Conservation (phyloP, 1,139 yeast genomes). For the Geotrichum aggregatum region DNA sequence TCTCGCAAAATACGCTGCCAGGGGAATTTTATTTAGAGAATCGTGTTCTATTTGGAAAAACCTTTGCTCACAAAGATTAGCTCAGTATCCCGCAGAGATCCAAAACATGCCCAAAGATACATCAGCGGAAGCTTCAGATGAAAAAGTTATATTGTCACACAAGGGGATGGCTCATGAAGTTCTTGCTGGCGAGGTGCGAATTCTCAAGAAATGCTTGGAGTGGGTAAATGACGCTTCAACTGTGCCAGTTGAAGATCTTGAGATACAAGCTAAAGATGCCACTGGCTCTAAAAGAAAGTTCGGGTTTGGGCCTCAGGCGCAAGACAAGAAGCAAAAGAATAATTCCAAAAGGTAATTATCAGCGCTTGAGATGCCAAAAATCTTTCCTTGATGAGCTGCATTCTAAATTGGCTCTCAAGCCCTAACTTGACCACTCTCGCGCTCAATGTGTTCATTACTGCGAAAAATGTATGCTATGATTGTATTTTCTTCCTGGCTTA, state of each 20-base stretch:
- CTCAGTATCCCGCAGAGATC: constrained; percentile 24
- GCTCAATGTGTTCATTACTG: too few relatives aligned
- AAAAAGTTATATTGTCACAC: constrained; percentile 25
- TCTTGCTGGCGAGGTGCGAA: constrained; percentile 29
- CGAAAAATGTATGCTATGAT: too few relatives aligned
- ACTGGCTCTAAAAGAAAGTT: constrained; percentile 1
- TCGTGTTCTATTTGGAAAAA: constrained; percentile 24
- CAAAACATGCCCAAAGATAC: constrained; percentile 16
- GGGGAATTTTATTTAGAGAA: constrained; percentile 25
- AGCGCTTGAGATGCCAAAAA: too few relatives aligned
- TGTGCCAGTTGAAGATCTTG: not conserved
- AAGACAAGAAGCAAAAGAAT: not conserved
- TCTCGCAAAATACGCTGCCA: constrained; percentile 24
- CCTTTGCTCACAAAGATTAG: constrained; percentile 25
- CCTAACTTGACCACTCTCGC: too few relatives aligned
- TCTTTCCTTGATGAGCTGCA: too few relatives aligned
- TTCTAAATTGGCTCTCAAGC: too few relatives aligned
- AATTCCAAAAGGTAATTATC: not conserved
- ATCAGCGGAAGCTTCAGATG: constrained; percentile 11
- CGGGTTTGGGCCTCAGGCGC: constrained; percentile 4
- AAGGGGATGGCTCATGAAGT: constrained; percentile 30
- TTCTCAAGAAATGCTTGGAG: constrained; percentile 19
- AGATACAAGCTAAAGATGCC: not conserved
- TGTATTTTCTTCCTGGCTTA: too few relatives aligned
- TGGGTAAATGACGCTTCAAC: constrained; percentile 13